Conservation (phyloP, 2,329 filamentous ascomycete genomes). For the Pleoardoris graminearum region DNA sequence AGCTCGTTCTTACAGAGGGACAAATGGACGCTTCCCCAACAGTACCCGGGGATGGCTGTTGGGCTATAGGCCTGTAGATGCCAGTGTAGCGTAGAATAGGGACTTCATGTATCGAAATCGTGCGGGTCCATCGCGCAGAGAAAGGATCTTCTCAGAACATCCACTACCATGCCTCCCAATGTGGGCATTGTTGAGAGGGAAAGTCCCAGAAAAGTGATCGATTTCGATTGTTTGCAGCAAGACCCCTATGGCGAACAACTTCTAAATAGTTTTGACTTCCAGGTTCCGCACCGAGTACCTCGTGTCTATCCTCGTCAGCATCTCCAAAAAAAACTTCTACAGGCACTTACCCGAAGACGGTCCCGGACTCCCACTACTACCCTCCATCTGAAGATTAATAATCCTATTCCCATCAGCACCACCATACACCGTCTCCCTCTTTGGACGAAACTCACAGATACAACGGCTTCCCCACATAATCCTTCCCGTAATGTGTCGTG, state of each 20-base stretch:
- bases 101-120: too few relatives aligned
- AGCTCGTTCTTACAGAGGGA: not conserved
- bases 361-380: slow-evolving; percentile 28
- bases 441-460: slow-evolving; percentile 26
- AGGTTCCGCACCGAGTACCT: slow-evolving; percentile 29
- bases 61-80: not conserved
- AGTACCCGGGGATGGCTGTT: not conserved
- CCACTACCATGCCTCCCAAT: too few relatives aligned
- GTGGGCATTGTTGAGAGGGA: too few relatives aligned
- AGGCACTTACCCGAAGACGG: slow-evolving; percentile 27
- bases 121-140: too few relatives aligned
- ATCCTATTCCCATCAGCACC: slow-evolving; percentile 17
- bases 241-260: not conserved
- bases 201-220: too few relatives aligned
- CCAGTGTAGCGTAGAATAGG: too few relatives aligned
- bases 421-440: not conserved
- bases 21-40: slow-evolving; percentile 1
- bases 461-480: slow-evolving; percentile 50
- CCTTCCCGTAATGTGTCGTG: slow-evolving; percentile 56
- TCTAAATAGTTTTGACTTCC: slow-evolving; percentile 28
- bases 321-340: not conserved
- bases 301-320: slow-evolving; percentile 21
- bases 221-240: too few relatives aligned
- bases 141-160: too few relatives aligned
- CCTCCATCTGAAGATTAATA: slow-evolving; percentile 42